Evolutionary conservation across 768 basidiomycete genomes (phyloP), one percentile per base, ranked within the genome.

Genomic region (Psilocybe azurescens): DNA sequence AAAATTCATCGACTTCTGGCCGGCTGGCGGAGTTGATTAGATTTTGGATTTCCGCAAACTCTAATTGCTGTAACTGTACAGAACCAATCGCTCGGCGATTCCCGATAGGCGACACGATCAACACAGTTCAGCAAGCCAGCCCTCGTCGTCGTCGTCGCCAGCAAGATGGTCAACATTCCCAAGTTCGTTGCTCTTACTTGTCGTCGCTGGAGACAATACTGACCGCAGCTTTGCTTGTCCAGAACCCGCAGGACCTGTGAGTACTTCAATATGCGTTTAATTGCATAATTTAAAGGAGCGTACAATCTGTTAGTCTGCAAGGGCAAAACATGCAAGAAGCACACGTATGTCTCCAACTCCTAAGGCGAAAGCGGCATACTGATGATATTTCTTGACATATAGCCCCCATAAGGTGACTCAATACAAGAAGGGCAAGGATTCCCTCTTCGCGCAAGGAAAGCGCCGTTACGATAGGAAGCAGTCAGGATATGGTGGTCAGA

Each of bases 361-460:
- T 53, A 61, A 66, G 58, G 53, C 16, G 18, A 33, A 28, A 18
- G 29, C 67, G 33, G 33, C 56, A 47, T 53, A 59, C 61, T 55
- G 46, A 33, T 56, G 64, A 64, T 67, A 56, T 61, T 52, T 55
- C 48, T 16, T 32, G 16, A 10, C 16, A 14, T 71, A 52, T 74
- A 95, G 94, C 66, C 96, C 96, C 61, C 97, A 99, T 84, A 99
- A 99, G 81, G 97, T 99, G 73, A 98, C 97, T 62, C 97, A 99
- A 78, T 99, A 99, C 88, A 99, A 99, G 90, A 97, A 94, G 87
- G 97, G 97, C 77, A 99, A 99, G 83, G 97, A 94, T 76, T 99
- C 97, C 62, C 81, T 96, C 65, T 93, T 93, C 76, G 97, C 94
- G 56, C 97, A 99, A 83, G 97, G 97, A 83, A 99, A 99, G 89